Base-by-base conservation (phyloP, 208 protist genomes). In the Phytomonas francai region DNA sequence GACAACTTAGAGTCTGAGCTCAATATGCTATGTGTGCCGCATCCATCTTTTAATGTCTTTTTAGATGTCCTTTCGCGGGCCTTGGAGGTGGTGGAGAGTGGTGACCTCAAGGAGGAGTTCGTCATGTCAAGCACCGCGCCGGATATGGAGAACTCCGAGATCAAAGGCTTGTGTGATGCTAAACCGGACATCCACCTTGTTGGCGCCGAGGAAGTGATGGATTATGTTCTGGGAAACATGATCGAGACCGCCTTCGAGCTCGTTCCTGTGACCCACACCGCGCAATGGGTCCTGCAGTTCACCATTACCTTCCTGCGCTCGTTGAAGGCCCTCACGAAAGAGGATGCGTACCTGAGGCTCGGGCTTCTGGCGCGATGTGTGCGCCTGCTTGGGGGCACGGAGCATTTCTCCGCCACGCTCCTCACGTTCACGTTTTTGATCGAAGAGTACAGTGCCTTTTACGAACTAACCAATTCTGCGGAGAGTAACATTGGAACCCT, bases 271-370 rank as follows among this genome's bases (percentile, higher is more conserved):
- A 68, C 82, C 16, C 84, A 96, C 66, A 78, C 84, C 8, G 85
- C 80, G 33, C 83, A 89, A 66, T 96, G 90, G 90, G 85, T 93
- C 70, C 39, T 92, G 54, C 86, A 90, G 69, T 96, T 93, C 79
- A 93, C 88, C 29, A 80, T 93, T 67, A 76, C 73, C 28, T 96
- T 91, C 64, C 70, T 96, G 14, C 78, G 83, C 27, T 83, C 85
- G 25, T 61, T 88, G 2, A 11, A 59, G 12, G 72, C 84, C 3
- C 36, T 58, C 27, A 77, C 73, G 60, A 61, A 65, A 42, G 80
- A 83, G 42, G 90, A 95, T 73, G 85, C 87, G 16, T 27, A 79
- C 27, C n/a, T 84, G 36, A 79, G 86, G 8, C 51, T 91, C 6
- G 67, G 79, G 36, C 67, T 96, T 27, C 84, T 92, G n/a, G 78